Evolutionary conservation across 2,329 filamentous ascomycete species (phyloP), one percentile per base, ranked within the genome.

Genomic region (Proliferodiscus dingleyae): DNA sequence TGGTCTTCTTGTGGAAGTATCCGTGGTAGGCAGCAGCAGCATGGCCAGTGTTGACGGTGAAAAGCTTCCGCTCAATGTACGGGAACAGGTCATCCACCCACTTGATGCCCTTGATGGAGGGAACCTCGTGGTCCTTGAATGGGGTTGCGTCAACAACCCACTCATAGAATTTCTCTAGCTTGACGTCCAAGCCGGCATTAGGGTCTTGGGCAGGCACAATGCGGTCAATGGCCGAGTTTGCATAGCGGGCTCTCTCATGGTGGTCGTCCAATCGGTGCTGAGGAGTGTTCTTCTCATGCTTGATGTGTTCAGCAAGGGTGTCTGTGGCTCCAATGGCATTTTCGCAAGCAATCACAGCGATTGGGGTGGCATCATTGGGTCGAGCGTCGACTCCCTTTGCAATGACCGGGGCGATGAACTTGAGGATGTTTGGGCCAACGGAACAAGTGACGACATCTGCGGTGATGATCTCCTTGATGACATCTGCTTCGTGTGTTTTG

Each of bases 61-160:
- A 98, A 55, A 98, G 83, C 80, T 98, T 98, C 69, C 93, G 90
- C 81, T 98, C 93, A 62, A 98, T 97, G 73, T 91, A 98, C 47
- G 93, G 93, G 64, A 83, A 78, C 23, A 98, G 81, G 71, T 97
- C 78, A 54, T 89, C 82, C 49, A 97, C 93, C 81, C 88, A 96
- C 72, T 95, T 87, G 65, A 97, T 84, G 49, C 90, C 91, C 56
- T 93, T 69, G 62, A 98, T 91, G 15, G 79, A 70, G 5, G 89
- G 90, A 57, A 80, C 77, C 43, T 76, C 74, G 51, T 77, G 71
- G 53, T 83, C 79, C 54, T 83, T 76, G 68, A 97, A 96, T 2
- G 91, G 91, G 36, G 81, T 85, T 65, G 81, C 73, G 65, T 98
- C 93, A 41, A 98, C 90, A 30, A 93, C 91, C 93, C 93, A 98